Conservation (phyloP, 1,139 yeast species). For the Debaryomycetaceae sp. region DNA sequence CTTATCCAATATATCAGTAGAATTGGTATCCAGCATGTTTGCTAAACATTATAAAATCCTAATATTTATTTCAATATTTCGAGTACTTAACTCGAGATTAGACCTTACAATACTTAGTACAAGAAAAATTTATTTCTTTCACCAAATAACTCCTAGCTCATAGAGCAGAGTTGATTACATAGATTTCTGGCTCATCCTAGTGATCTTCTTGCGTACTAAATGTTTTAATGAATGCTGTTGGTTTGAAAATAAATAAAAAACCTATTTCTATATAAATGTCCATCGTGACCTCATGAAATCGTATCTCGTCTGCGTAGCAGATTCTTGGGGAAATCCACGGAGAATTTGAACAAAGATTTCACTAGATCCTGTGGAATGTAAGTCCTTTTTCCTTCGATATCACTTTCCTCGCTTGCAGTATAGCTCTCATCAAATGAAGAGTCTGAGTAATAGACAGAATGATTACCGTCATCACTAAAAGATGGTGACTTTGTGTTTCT, state of each 20-base stretch:
- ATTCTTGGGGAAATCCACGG: neutral
- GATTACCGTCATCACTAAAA: neutral
- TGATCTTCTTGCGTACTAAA: too few species aligned
- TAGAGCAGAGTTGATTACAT: too few species aligned
- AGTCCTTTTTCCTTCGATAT: neutral
- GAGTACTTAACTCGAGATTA: too few species aligned
- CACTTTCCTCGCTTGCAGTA: constrained; percentile 3
- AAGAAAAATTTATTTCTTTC: too few species aligned
- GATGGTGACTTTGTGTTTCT: neutral
- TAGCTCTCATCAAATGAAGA: constrained; percentile 1
- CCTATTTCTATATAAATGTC: neutral
- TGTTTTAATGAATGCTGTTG: too few species aligned
- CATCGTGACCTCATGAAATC: neutral
- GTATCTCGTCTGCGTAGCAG: constrained; percentile 3
- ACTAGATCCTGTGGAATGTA: neutral
- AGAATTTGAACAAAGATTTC: neutral
- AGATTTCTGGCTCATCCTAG: too few species aligned
- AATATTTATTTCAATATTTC: neutral
- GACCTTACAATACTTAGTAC: too few species aligned
- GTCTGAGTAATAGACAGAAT: neutral
- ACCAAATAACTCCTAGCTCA: too few species aligned
- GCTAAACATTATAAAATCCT: neutral
- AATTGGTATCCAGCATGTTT: neutral
- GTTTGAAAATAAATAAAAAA: too few species aligned
- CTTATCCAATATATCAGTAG: neutral